Evolutionary conservation across 345 rosid species (phyloP).

Genomic region (Sonneratia alba): DNA sequence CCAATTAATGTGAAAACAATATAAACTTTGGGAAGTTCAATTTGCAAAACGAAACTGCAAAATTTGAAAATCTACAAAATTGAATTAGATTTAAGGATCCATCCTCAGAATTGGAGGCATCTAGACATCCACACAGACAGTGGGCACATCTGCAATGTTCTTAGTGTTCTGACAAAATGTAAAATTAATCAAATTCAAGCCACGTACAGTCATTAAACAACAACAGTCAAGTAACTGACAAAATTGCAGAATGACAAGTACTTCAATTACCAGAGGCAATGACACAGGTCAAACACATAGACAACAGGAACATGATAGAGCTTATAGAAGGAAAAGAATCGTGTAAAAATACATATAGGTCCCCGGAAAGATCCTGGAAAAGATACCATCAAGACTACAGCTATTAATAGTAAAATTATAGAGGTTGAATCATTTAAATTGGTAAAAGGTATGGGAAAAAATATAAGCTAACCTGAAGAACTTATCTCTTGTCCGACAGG

Average conservation of each 20-base stretch:
- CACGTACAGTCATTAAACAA: neutral
- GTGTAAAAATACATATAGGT: neutral
- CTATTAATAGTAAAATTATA: neutral
- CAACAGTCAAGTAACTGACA: neutral
- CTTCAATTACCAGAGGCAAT: neutral
- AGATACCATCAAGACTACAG: neutral
- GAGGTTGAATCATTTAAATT: neutral
- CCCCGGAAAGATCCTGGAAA: neutral
- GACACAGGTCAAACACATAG: neutral
- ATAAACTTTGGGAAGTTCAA: neutral
- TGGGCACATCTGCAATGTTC: neutral
- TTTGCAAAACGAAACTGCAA: neutral
- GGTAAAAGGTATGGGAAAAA: neutral
- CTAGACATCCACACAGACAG: neutral
- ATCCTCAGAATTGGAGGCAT: neutral
- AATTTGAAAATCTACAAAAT: neutral
- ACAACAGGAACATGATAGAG: neutral
- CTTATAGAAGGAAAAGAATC: neutral
- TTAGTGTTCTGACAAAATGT: neutral
- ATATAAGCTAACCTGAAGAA: conserved; percentile 55
- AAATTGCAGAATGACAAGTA: neutral
- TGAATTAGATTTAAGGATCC: neutral
- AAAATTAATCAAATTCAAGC: neutral
- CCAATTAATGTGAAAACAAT: neutral
- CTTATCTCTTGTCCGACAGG: conserved; percentile 88